These are phyloP conservation scores for Bodo saltans DNA, from an alignment of 78 protist genomes.

Conservation along the genomic window DNA sequence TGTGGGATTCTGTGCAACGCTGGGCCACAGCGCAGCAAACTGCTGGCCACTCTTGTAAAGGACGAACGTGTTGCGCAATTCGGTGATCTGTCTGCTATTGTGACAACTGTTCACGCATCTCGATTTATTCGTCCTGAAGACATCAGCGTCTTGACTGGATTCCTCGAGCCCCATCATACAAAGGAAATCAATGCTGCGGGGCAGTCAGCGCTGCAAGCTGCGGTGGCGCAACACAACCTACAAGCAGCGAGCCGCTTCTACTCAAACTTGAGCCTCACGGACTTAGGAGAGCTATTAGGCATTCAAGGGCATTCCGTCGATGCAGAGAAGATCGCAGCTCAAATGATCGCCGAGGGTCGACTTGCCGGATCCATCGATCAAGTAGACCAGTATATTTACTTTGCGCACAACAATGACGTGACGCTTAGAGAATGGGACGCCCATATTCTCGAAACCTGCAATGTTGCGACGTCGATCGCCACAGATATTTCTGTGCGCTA, in stretches of 20 bases:
- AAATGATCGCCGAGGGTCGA: constrained; percentile 81
- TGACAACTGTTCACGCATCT: constrained; percentile 52
- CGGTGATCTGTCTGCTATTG: background rate
- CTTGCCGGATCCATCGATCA: constrained; percentile 49
- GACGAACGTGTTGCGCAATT: constrained; percentile 76
- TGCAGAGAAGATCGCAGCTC: constrained; percentile 77
- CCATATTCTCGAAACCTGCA: no score
- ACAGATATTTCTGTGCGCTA: no score
- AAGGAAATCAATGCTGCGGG: constrained; percentile 65
- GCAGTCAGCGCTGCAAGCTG: constrained; percentile 69
- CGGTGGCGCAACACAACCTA: constrained; percentile 87
- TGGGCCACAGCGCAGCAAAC: constrained; percentile 86
- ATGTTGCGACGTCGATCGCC: no score
- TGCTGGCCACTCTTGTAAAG: constrained; percentile 79
- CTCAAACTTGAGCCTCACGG: constrained; percentile 73
- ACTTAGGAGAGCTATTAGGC: constrained; percentile 81
- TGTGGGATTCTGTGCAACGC: constrained; percentile 85
- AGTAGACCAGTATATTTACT: constrained; percentile 9
- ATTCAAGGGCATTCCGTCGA: constrained; percentile 50
- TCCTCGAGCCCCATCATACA: constrained; percentile 64
- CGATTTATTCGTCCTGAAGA: constrained; percentile 61
- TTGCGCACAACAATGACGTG: background rate
- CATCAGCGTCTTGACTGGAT: constrained; percentile 55
- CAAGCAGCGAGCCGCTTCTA: constrained; percentile 70
- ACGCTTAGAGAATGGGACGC: no score